Conservation (phyloP, 306 rosid species). For the Crataegus laevigata region DNA sequence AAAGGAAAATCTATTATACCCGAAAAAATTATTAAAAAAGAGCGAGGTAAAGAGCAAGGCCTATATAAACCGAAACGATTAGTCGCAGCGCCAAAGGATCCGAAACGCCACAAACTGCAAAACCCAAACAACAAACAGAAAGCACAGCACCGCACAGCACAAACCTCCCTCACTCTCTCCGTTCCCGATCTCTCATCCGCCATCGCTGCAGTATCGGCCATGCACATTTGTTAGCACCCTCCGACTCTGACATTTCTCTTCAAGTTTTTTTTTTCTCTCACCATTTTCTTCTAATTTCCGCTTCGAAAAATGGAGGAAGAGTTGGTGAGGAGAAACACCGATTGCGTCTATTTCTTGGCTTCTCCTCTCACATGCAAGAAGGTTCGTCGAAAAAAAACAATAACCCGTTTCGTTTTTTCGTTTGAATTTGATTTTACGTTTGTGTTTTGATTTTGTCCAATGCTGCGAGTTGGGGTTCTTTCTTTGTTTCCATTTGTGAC, state of each 20-base stretch:
- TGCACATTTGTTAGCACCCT: slow-evolving; percentile 14
- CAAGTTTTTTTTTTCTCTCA: not conserved
- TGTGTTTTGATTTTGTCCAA: not conserved
- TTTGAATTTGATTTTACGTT: not conserved
- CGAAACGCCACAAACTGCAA: not conserved
- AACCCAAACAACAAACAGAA: not conserved
- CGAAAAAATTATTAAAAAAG: no score
- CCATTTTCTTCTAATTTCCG: not conserved
- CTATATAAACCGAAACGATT: not conserved
- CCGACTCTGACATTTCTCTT: not conserved
- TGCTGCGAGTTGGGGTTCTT: not conserved
- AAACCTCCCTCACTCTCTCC: slow-evolving; percentile 3
- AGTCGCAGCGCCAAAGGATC: not conserved
- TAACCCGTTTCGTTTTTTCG: not conserved
- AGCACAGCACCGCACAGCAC: not conserved
- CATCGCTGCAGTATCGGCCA: slow-evolving; percentile 5
- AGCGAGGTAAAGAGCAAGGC: not conserved
- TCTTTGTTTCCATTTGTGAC: not conserved
- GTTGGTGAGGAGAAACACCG: slow-evolving; percentile 51
- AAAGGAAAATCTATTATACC: not conserved
- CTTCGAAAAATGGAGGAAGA: slow-evolving; percentile 54
- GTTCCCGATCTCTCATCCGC: slow-evolving; percentile 15
- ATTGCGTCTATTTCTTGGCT: slow-evolving; percentile 82
- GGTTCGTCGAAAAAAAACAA: slow-evolving; percentile 23
- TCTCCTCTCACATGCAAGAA: slow-evolving; percentile 94